Conservation (phyloP, 306 rosid genomes). For the Amphicarpaea edgeworthii region DNA sequence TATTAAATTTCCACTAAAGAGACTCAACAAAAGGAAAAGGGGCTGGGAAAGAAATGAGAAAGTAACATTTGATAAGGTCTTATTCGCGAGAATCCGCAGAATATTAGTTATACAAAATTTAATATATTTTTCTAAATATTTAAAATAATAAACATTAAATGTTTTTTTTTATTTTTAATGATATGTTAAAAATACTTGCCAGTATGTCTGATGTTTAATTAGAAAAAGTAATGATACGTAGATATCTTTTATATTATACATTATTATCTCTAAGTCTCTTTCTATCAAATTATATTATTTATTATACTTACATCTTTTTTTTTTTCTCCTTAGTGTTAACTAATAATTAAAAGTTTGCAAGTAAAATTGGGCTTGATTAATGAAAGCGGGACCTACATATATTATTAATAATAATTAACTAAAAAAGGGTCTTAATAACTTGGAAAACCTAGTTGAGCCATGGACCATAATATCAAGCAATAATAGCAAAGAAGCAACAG, state of each 20-base stretch:
- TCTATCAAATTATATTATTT: too few relatives aligned
- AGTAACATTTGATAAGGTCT: neutral
- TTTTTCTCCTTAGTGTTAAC: neutral
- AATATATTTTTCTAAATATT: neutral
- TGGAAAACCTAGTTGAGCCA: neutral
- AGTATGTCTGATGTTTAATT: neutral
- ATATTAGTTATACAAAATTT: neutral
- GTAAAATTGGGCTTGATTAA: neutral
- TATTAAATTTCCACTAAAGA: neutral
- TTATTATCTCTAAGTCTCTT: too few relatives aligned
- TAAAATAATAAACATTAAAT: neutral
- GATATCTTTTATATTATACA: too few relatives aligned
- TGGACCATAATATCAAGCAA: slow-evolving; percentile 38
- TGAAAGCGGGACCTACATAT: neutral
- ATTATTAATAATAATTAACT: neutral
- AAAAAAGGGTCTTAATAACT: neutral
- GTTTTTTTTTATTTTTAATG: too few relatives aligned
- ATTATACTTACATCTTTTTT: too few relatives aligned
- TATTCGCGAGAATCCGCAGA: neutral
- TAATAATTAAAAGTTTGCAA: neutral
- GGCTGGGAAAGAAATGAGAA: neutral
- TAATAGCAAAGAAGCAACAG: neutral
- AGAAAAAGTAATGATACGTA: neutral
- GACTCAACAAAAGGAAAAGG: neutral
- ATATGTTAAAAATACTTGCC: neutral